Percentiles rank a stretch among this genome's conserved stretches.
Conservation (phyloP, 2,329 filamentous ascomycete genomes). For the Botrytis elliptica region DNA sequence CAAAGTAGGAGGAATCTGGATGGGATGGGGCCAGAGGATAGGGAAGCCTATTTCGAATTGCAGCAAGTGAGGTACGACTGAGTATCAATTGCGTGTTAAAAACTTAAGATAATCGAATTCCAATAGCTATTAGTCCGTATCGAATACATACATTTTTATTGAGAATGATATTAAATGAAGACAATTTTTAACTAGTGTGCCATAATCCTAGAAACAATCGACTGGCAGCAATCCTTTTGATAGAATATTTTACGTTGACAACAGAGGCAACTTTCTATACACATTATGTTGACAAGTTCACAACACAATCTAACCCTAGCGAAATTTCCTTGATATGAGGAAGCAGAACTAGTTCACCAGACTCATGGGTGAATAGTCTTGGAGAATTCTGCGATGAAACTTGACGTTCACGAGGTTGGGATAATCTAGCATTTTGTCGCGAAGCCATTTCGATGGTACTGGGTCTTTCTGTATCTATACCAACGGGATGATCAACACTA, state of each 20-base stretch:
- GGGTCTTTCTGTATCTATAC: background rate
- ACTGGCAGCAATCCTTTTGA: background rate
- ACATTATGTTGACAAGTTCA: background rate
- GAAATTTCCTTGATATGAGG: background rate
- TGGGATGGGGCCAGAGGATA: background rate
- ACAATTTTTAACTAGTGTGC: background rate
- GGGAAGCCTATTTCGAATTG: background rate
- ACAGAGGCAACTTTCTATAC: background rate
- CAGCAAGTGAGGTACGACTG: background rate
- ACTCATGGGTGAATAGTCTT: background rate
- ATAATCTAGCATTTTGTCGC: background rate
- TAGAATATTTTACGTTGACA: background rate
- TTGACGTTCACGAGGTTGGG: background rate
- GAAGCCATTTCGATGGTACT: background rate
- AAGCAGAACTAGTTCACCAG: background rate
- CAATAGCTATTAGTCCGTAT: background rate
- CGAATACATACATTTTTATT: too few species aligned
- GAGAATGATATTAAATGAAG: background rate
- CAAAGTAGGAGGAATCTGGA: background rate
- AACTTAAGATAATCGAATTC: background rate
- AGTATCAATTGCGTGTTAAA: too few species aligned
- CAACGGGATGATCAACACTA: background rate
- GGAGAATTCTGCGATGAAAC: background rate
- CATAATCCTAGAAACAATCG: background rate
- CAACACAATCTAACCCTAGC: background rate